phyloP scores from a whole-genome alignment of 352 stramenopile genomes.

The Phytophthora cactorum region DNA sequence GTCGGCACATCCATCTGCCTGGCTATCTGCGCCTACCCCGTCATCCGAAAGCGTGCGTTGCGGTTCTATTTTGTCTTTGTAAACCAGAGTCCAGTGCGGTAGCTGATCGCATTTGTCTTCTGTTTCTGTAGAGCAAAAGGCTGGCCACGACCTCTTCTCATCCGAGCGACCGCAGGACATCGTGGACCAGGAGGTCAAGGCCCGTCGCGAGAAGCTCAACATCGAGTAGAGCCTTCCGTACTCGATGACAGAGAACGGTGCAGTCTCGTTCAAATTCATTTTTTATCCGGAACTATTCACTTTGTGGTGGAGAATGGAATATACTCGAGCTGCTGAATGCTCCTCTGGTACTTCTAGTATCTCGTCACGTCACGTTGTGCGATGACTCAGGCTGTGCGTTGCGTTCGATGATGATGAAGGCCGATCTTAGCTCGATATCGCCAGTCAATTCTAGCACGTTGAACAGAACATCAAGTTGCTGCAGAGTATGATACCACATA shows the following conservation, averaged over 20 bases:
- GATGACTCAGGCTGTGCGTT: no score
- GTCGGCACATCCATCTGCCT: conserved; percentile 72
- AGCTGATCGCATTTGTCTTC: conserved; percentile 4
- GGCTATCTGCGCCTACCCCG: conserved; percentile 71
- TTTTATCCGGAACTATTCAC: conserved; percentile 15
- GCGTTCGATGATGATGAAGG: no score
- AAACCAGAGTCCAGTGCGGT: not conserved
- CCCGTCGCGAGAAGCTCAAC: conserved; percentile 71
- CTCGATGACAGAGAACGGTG: not conserved
- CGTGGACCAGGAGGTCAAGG: conserved; percentile 71
- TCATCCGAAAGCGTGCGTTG: conserved; percentile 58
- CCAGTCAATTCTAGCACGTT: no score
- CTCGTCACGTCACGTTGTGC: no score
- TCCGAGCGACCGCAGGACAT: conserved; percentile 85
- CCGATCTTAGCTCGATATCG: no score
- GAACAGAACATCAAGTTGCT: no score
- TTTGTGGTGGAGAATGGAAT: conserved; percentile 19
- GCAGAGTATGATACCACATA: no score
- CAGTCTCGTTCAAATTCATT: conserved; percentile 6
- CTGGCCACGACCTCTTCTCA: conserved; percentile 86
- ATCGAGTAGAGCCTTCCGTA: conserved; percentile 44
- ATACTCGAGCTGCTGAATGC: conserved; percentile 8
- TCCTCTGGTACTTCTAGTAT: no score
- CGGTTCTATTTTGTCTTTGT: conserved; percentile 4
- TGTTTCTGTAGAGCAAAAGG: conserved; percentile 64